Conservation (phyloP, 768 basidiomycete genomes). For the Pleurotus sapidus region DNA sequence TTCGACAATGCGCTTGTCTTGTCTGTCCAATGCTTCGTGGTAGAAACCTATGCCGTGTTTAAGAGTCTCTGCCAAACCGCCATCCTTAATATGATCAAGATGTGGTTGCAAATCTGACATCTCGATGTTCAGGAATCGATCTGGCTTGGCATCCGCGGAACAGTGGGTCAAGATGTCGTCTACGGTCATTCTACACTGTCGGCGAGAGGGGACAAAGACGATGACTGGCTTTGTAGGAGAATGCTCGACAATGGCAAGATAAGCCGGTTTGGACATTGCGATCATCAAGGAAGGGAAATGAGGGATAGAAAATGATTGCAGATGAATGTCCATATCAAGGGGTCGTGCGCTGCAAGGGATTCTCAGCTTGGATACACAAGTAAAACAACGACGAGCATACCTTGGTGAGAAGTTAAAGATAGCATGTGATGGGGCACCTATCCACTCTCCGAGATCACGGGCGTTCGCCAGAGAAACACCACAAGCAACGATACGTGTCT, state of each 20-base stretch:
- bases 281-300: slow-evolving; percentile 99
- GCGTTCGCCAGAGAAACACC: slow-evolving; percentile 96
- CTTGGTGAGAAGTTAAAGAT: slow-evolving; percentile 98
- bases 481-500: slow-evolving; percentile 93
- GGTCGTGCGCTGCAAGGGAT: slow-evolving; percentile 74
- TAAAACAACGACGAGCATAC: slow-evolving; percentile 29
- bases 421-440: slow-evolving; percentile 89
- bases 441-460: slow-evolving; percentile 95
- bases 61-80: slow-evolving; percentile 72
- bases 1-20: slow-evolving; percentile 94
- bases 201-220: slow-evolving; percentile 88
- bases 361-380: slow-evolving; percentile 6
- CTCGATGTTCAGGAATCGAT: slow-evolving; percentile 89
- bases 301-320: slow-evolving; percentile 94
- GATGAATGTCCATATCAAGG: slow-evolving; percentile 93
- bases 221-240: slow-evolving; percentile 85
- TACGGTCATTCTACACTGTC: slow-evolving; percentile 92
- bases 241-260: slow-evolving; percentile 87
- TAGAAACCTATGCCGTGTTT: slow-evolving; percentile 93
- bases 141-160: slow-evolving; percentile 78
- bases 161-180: slow-evolving; percentile 90
- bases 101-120: slow-evolving; percentile 81
- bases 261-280: slow-evolving; percentile 97
- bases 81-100: slow-evolving; percentile 79
- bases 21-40: slow-evolving; percentile 88